These are phyloP conservation scores for Akebia trifoliata DNA, from an alignment of 164 flowering plant species.

Conservation along the genomic window DNA sequence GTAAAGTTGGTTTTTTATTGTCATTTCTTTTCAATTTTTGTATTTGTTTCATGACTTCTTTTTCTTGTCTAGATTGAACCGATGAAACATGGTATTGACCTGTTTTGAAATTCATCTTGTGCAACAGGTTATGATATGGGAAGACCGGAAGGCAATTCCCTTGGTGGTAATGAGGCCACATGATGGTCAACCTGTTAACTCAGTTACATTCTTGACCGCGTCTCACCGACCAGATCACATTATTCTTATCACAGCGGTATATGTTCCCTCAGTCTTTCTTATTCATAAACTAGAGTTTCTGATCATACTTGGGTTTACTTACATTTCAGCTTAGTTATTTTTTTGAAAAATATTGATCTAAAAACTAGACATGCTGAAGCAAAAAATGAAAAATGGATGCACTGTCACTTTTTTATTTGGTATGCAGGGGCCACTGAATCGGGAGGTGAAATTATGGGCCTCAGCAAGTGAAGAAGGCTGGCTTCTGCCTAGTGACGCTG, in stretches of 20 bases:
- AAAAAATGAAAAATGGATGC: too few relatives aligned
- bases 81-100: background rate
- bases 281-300: background rate
- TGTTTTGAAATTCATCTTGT: conserved; percentile 3
- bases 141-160: conserved; percentile 70
- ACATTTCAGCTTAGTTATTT: too few relatives aligned
- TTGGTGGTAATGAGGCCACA: conserved; percentile 76
- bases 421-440: conserved; percentile 75
- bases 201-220: conserved; percentile 72
- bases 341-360: background rate
- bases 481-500: conserved; percentile 77
- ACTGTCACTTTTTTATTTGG: too few relatives aligned
- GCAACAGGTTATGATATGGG: conserved; percentile 93
- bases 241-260: conserved; percentile 81
- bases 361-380: background rate
- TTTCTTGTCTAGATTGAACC: too few relatives aligned
- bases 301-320: conserved; percentile 1
- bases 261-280: conserved; percentile 1
- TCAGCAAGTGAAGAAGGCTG: conserved; percentile 92
- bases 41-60: too few relatives aligned
- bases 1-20: too few relatives aligned
- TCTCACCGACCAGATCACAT: conserved; percentile 88
- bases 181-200: conserved; percentile 81
- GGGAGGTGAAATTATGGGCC: conserved; percentile 81
- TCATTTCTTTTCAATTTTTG: too few relatives aligned